Base-by-base conservation (phyloP, 768 basidiomycete species). In the Suillus luteus region DNA sequence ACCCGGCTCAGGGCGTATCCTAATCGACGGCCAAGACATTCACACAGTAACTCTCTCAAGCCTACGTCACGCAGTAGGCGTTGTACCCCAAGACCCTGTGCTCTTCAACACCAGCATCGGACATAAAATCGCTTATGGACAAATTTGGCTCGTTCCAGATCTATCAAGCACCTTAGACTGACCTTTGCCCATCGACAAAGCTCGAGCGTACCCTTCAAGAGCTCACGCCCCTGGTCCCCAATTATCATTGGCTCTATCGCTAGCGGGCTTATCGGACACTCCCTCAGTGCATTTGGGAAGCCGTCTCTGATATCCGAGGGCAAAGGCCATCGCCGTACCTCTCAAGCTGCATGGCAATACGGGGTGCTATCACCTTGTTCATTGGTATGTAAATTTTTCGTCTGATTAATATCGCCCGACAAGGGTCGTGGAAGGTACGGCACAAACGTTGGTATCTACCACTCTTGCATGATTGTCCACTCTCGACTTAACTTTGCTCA, bases 21-120 rank as follows among this genome's bases (percentile, higher is more conserved):
- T 87, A 54, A 87, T 96, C 64, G 94, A 97, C 69, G 93, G 91
- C 5, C 83, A 91, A 70, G 92, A 97, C 69, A 91, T 98, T 61
- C 87, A 91, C 40, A 86, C 95, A 64, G 85, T 98, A 8, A 95
- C 94, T 0, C 93, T 96, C 71, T 77, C 82, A 38, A 91, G 89
- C 61, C 76, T 97, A 24, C 83, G 95, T 40, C 83, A 86, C 66
- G 84, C 91, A 0, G 92, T 98, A 64, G 94, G 95, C 19, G 92
- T 95, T 31, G 92, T 99, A 2, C 95, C 96, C 1, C 61, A 62
- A 38, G 61, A 62, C n/a, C 61, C 84, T 11, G 83, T 90, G 14
- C 79, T 91, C 9, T 91, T 91, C 80, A 91, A 91, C 69, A 77
- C 85, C 1, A 87, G 81, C 71, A 87, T 92, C 61, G 79, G 74